Percentiles rank a stretch among this genome's conserved stretches.
phyloP scores from a whole-genome alignment of 1,139 yeast genomes.

The Williopsis jadinii region DNA sequence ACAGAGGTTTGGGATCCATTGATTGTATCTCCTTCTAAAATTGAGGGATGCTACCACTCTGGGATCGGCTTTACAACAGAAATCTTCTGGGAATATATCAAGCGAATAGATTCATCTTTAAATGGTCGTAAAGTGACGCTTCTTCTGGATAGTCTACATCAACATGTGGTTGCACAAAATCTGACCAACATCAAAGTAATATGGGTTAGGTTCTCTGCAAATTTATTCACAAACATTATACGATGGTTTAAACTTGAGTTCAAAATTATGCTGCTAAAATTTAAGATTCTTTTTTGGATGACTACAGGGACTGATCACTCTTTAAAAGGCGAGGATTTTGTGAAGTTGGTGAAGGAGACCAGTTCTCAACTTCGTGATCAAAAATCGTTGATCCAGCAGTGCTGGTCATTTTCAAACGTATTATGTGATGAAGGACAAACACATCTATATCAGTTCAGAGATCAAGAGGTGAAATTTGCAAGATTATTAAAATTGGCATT shows the following conservation, averaged over 20 bases:
- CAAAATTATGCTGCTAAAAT: constrained; percentile 9
- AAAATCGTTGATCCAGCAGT: constrained; percentile 4
- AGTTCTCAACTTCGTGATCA: background rate
- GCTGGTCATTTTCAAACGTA: constrained; percentile 5
- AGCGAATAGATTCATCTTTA: constrained; percentile 8
- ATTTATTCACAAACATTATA: constrained; percentile 4
- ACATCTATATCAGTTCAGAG: background rate
- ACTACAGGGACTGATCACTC: constrained; percentile 1
- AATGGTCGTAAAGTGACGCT: constrained; percentile 17
- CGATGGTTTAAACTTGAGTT: constrained; percentile 12
- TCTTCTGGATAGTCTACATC: constrained; percentile 23
- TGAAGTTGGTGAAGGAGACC: constrained; percentile 3
- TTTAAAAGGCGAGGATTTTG: constrained; percentile 1
- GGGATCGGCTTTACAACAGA: constrained; percentile 22
- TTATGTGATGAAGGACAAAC: background rate
- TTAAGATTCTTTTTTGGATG: constrained; percentile 7
- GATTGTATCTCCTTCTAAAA: constrained; percentile 6
- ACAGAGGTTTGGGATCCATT: constrained; percentile 13
- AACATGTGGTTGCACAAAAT: constrained; percentile 3
- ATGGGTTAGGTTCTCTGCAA: constrained; percentile 6
- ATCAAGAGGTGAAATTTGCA: constrained; percentile 12
- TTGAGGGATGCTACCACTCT: constrained; percentile 10
- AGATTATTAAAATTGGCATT: constrained; percentile 6
- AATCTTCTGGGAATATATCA: constrained; percentile 22
- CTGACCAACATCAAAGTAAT: constrained; percentile 6